phyloP scores from a whole-genome alignment of 768 basidiomycete genomes.

The Tulasnella sp. region DNA sequence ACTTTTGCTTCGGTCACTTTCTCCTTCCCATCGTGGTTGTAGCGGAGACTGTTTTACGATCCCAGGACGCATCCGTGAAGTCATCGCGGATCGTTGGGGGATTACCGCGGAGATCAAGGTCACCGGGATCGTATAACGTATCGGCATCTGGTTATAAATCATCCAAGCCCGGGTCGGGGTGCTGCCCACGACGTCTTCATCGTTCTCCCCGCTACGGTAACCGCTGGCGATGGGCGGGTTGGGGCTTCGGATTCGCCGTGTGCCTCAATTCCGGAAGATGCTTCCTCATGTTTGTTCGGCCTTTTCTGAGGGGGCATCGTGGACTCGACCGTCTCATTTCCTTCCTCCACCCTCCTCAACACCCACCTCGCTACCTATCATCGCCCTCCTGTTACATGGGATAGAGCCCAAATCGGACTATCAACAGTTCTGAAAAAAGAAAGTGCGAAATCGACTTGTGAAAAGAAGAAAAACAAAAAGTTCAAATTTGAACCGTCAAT shows the following conservation, averaged over 20 bases:
- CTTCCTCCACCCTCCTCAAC: background rate
- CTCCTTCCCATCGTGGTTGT: background rate
- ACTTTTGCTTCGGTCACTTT: background rate
- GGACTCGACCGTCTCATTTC: background rate
- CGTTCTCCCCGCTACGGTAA: background rate
- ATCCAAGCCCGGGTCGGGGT: too few species aligned
- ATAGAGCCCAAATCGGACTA: background rate
- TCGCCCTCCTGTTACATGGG: background rate
- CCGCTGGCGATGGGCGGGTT: background rate
- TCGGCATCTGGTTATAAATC: too few species aligned
- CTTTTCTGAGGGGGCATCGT: background rate
- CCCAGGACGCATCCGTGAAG: background rate
- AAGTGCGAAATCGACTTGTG: background rate
- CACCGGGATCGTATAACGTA: too few species aligned
- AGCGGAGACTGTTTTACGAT: background rate
- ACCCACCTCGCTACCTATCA: background rate
- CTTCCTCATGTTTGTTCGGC: conserved; percentile 3
- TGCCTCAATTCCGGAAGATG: background rate
- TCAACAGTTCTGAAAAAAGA: conserved; percentile 1
- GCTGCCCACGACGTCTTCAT: background rate
- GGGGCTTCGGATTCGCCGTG: background rate
- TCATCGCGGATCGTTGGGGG: background rate
- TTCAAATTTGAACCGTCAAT: conserved; percentile 4
- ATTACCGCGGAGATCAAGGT: background rate
- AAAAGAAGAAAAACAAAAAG: background rate